phyloP scores from a whole-genome alignment of 495 filamentous ascomycete species.

The Penicillium arizonense region DNA sequence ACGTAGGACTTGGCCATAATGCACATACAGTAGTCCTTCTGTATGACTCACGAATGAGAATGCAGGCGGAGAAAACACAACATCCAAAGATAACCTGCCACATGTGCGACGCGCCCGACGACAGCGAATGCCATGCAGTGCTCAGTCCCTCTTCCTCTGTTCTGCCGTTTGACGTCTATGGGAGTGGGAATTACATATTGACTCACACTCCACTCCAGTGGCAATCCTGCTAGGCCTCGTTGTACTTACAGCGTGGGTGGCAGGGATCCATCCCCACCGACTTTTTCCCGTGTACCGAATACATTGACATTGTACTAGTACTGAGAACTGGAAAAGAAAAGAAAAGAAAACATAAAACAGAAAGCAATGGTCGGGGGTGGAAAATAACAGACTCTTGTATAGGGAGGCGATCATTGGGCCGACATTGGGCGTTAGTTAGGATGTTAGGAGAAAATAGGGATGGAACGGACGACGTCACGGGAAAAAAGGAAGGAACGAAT shows the following conservation, averaged over 20 bases:
- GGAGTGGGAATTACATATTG: not conserved
- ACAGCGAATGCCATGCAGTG: conserved; percentile 6
- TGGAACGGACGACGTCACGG: not conserved
- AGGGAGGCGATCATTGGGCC: too few relatives aligned
- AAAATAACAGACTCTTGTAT: too few relatives aligned
- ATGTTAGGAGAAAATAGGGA: too few relatives aligned
- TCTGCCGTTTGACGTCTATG: conserved; percentile 3
- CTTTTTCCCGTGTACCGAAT: conserved; percentile 19
- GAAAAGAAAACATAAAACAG: not conserved
- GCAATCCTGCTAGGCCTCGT: conserved; percentile 6
- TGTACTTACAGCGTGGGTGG: not conserved
- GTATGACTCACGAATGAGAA: conserved; percentile 9
- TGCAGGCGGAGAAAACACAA: conserved; percentile 13
- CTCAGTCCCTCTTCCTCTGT: conserved; percentile 9
- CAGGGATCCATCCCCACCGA: conserved; percentile 27
- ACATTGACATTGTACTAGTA: conserved; percentile 19
- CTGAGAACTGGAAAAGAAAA: not conserved
- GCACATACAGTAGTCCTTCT: not conserved
- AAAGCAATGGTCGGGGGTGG: not conserved
- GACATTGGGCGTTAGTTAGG: too few relatives aligned
- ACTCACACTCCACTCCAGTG: conserved; percentile 13
- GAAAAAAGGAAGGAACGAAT: conserved; percentile 1
- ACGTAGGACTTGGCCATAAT: not conserved
- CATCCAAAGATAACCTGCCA: conserved; percentile 20
- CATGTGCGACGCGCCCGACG: conserved; percentile 10